phyloP scores from a whole-genome alignment of 2,329 filamentous ascomycete species.

The Aspergillus neotritici region DNA sequence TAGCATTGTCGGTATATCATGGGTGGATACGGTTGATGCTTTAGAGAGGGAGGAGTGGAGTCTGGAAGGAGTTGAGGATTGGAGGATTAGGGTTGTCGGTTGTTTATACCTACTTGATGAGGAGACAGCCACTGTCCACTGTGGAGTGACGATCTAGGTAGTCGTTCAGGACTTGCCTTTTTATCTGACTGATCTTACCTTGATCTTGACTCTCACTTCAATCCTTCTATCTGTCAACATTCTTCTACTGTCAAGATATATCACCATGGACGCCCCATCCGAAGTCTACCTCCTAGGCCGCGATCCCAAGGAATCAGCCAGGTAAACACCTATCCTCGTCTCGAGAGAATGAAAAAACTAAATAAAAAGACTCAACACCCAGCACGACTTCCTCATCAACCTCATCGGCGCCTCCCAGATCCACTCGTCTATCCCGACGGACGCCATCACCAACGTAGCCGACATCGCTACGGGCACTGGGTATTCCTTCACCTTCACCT shows the following conservation, averaged over 20 bases:
- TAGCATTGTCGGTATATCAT: no score
- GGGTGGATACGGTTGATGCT: no score
- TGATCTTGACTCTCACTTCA: no score
- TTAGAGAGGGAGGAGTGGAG: no score
- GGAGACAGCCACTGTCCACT: no score
- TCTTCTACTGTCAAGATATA: background rate
- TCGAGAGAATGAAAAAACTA: background rate
- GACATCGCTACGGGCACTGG: conserved; percentile 28
- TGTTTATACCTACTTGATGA: no score
- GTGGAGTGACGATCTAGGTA: no score
- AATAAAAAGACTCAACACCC: conserved; percentile 17
- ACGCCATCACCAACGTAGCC: conserved; percentile 16
- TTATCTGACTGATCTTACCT: no score
- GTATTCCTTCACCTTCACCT: conserved; percentile 8
- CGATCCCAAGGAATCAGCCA: conserved; percentile 15
- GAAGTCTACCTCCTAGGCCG: conserved; percentile 18
- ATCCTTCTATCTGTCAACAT: no score
- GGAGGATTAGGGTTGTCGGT: no score
- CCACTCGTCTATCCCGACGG: conserved; percentile 21
- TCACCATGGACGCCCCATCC: background rate
- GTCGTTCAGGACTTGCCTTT: no score
- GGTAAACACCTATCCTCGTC: conserved; percentile 10
- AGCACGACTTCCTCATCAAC: conserved; percentile 21
- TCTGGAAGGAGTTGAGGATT: no score
- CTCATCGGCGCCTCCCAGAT: conserved; percentile 16